Evolutionary conservation across 1,284 basidiomycete genomes (phyloP), one percentile per base, ranked within the genome.

Genomic region (Coriolopsis trogii): DNA sequence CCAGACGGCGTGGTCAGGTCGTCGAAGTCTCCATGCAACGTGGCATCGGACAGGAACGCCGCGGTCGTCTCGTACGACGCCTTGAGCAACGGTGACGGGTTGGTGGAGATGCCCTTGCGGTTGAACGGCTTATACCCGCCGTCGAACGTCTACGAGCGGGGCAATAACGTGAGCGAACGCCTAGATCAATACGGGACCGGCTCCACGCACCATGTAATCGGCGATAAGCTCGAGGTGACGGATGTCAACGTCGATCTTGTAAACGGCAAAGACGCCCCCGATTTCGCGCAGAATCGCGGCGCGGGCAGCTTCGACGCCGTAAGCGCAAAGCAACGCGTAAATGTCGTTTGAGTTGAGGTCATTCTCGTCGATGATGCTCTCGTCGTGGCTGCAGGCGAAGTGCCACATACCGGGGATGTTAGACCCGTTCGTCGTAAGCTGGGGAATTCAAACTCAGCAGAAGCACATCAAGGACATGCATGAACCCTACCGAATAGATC

Each of bases 121-220:
- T 98, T 99, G 77, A 99, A 99, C 2, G 97, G 95, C 70, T 92
- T 93, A 78, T 96, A 99, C 21, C 91, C 94, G 39, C 97, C 97
- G 44, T 95, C 93, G 67, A 95, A 97, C 0, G 97, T 99, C 93
- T 98, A 63, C 34, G 34, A 49, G 31, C 29, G 34, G 47, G 31
- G 41, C 42, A 51, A 33, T 44, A 41, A 53, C 34, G 13, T 48
- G 28, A 49, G 43, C 21, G 44, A 52, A 44, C 62, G 44, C 33
- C 44, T 23, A n/a, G n/a, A n/a, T 13, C 9, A 47, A 25, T 12
- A 53, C 44, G 21, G 15, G 43, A 34, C 54, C 37, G 20, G 20
- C 9, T 40, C 20, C 42, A 73, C 87, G 60, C 65, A 95, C 93
- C 95, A 98, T 98, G 71, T 99, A 99, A 72, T 99, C 97, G 28